These are phyloP conservation scores for Mesostigma viride DNA, from an alignment of 139 green algal genomes.

Conservation along the genomic window DNA sequence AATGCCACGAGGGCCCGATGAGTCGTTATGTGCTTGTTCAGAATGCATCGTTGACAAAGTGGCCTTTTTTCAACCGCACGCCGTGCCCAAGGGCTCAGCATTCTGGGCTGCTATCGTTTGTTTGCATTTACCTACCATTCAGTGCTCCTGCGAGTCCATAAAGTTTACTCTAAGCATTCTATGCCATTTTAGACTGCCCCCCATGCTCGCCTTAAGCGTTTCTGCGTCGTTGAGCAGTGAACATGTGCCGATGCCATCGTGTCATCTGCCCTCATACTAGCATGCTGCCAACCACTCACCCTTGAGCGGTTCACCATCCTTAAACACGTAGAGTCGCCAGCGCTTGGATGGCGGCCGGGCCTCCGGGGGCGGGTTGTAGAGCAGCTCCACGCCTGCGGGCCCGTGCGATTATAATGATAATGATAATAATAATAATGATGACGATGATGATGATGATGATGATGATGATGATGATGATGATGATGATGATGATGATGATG, in stretches of 20 bases:
- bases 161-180: no score
- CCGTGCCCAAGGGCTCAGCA: no score
- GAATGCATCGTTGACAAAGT: no score
- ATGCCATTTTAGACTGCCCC: no score
- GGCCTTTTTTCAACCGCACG: no score
- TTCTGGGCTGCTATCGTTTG: no score
- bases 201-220: no score
- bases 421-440: conserved; percentile 7
- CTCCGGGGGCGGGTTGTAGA: conserved; percentile 42
- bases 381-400: conserved; percentile 21
- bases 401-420: background rate
- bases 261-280: no score
- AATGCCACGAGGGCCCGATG: no score
- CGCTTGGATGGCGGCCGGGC: conserved; percentile 57
- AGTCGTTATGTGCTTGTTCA: no score
- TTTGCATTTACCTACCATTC: no score
- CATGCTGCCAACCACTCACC: conserved; percentile 5
- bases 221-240: background rate
- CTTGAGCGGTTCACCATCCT: conserved; percentile 45
- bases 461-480: background rate
- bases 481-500: background rate
- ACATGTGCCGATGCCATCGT: background rate
- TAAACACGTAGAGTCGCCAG: conserved; percentile 94
- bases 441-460: background rate
- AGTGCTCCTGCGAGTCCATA: no score